These are phyloP conservation scores for Rhizopus sp. DNA, from an alignment of 371 early-diverging fungal genomes.

Conservation along the genomic window DNA sequence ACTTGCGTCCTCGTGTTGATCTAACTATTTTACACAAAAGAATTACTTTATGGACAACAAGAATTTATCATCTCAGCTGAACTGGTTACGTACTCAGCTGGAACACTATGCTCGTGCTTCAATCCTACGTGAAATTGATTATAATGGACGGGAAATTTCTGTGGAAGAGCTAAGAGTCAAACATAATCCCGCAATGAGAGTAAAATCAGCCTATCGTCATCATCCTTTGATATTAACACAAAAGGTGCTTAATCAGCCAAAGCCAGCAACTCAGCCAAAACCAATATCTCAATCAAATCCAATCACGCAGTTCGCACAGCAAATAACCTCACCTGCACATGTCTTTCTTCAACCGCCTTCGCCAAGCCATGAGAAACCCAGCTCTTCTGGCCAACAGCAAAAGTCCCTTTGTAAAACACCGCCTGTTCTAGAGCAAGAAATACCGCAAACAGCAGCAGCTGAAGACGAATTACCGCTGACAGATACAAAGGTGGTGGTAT, in stretches of 20 bases:
- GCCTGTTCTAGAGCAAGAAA: background rate
- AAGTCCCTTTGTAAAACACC: background rate
- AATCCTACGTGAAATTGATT: conserved; percentile 20
- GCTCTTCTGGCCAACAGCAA: background rate
- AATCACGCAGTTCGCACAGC: background rate
- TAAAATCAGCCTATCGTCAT: background rate
- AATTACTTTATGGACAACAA: background rate
- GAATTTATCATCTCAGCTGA: background rate
- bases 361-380: background rate
- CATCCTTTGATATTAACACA: too few species aligned
- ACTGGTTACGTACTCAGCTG: conserved; percentile 18
- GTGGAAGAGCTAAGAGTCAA: conserved; percentile 33
- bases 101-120: conserved; percentile 16
- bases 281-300: background rate
- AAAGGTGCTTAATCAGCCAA: too few species aligned
- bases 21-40: conserved; percentile 1
- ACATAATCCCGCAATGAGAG: background rate
- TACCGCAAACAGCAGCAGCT: background rate
- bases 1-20: too few species aligned
- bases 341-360: background rate
- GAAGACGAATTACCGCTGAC: background rate
- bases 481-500: conserved; percentile 6
- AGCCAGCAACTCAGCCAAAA: too few species aligned
- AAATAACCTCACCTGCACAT: background rate
- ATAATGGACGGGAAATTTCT: conserved; percentile 8